These are phyloP conservation scores for Micractinium conductrix DNA, from an alignment of 139 green algal species.

Conservation along the genomic window DNA sequence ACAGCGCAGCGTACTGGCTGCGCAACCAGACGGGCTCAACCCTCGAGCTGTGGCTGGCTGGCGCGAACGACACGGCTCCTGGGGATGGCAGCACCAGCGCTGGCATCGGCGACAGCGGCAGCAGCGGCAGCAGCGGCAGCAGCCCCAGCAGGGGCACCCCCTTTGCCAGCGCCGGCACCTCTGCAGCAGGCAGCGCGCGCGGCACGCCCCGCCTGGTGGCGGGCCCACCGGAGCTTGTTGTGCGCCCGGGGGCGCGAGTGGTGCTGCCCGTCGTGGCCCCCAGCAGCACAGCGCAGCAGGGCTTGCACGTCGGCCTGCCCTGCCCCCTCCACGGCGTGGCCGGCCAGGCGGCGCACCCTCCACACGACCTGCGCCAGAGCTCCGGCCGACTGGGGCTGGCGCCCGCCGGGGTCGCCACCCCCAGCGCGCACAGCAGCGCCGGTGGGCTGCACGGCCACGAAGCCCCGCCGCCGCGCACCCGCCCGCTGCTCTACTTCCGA, in stretches of 20 bases:
- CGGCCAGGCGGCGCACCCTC: neutral
- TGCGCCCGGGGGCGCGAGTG: constrained; percentile 10
- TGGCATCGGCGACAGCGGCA: neutral
- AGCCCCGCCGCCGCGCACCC: neutral
- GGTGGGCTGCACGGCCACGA: neutral
- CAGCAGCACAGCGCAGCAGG: neutral
- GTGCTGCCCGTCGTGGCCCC: constrained; percentile 27
- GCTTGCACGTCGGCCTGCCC: neutral
- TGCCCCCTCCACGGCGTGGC: neutral
- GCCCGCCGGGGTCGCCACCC: neutral
- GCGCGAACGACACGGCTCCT: neutral
- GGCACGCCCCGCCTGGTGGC: constrained; percentile 20
- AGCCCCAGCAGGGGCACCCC: constrained; percentile 1
- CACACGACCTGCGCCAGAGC: neutral
- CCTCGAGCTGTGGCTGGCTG: constrained; percentile 42
- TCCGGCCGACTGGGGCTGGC: neutral
- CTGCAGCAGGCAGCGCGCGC: neutral
- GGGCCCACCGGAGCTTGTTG: constrained; percentile 11
- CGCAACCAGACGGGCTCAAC: constrained; percentile 46
- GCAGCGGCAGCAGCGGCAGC: neutral
- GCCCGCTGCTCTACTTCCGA: constrained; percentile 49
- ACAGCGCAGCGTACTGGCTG: constrained; percentile 37
- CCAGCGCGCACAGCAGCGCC: neutral
- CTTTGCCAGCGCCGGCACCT: neutral
- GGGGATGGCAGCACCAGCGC: neutral